Percentiles rank a stretch among this genome's conserved stretches.
These are phyloP conservation scores for Penicillium olsonii DNA, from an alignment of 2,329 filamentous ascomycete genomes.

Conservation along the genomic window DNA sequence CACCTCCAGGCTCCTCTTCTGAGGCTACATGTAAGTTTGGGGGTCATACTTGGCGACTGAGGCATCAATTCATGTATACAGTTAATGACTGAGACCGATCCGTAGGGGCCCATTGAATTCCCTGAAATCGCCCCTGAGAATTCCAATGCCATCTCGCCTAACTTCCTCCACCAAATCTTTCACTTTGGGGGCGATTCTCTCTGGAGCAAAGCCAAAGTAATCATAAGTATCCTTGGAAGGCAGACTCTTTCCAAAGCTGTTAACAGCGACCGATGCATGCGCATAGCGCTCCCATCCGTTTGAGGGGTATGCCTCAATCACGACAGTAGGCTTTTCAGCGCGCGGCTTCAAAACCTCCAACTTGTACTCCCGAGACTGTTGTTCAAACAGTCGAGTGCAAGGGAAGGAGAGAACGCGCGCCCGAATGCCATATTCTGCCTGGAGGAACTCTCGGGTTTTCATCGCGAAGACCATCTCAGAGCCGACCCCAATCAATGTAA, in stretches of 20 bases:
- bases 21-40: too few species aligned
- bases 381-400: constrained; percentile 50
- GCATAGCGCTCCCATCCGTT: constrained; percentile 55
- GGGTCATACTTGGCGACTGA: too few species aligned
- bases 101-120: constrained; percentile 11
- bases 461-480: constrained; percentile 51
- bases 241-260: constrained; percentile 43
- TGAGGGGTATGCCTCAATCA: constrained; percentile 51
- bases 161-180: constrained; percentile 18
- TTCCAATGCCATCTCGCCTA: constrained; percentile 11
- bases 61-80: too few species aligned
- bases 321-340: constrained; percentile 40
- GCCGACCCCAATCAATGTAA: constrained; percentile 52
- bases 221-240: constrained; percentile 26
- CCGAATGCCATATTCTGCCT: constrained; percentile 26
- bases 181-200: constrained; percentile 11
- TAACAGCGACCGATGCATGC: constrained; percentile 50
- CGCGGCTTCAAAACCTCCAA: constrained; percentile 40
- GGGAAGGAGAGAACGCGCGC: constrained; percentile 52
- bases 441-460: constrained; percentile 40
- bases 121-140: constrained; percentile 18
- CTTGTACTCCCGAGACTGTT: constrained; percentile 46
- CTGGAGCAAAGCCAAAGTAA: constrained; percentile 24
- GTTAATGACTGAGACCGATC: not conserved
- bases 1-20: too few species aligned